A percentile compares a stretch with the other conserved stretches of the same genome.
phyloP scores from a whole-genome alignment of 2,329 filamentous ascomycete genomes.

The Dothistroma septosporum region DNA sequence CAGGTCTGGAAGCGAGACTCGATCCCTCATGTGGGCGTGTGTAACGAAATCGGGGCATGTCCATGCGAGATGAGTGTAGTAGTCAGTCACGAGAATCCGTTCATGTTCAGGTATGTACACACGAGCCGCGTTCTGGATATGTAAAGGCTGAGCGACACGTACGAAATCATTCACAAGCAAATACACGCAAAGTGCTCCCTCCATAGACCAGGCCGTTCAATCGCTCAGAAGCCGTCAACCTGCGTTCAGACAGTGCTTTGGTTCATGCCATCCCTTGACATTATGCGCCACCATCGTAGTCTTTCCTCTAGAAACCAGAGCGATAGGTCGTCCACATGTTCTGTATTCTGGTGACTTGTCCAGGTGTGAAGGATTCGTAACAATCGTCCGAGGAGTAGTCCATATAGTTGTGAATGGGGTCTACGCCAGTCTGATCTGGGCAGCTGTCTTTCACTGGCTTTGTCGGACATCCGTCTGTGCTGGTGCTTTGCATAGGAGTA shows the following conservation, averaged over 20 bases:
- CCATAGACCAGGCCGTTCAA: not conserved
- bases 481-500: slow-evolving; percentile 40
- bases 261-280: not conserved
- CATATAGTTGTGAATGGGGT: slow-evolving; percentile 58
- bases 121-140: not conserved
- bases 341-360: slow-evolving; percentile 50
- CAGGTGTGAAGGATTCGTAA: slow-evolving; percentile 50
- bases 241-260: not conserved
- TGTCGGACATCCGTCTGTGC: slow-evolving; percentile 54
- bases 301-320: slow-evolving; percentile 23
- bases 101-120: slow-evolving; percentile 1
- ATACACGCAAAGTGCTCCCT: not conserved
- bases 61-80: not conserved
- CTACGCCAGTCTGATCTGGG: slow-evolving; percentile 43
- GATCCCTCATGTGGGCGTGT: not conserved
- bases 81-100: not conserved
- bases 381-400: slow-evolving; percentile 56
- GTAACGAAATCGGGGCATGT: not conserved
- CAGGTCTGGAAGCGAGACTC: not conserved
- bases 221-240: not conserved
- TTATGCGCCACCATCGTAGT: not conserved
- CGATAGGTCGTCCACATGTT: slow-evolving; percentile 49
- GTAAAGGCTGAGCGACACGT: slow-evolving; percentile 2
- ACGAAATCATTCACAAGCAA: not conserved
- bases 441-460: slow-evolving; percentile 50